Evolutionary conservation across 2,329 filamentous ascomycete species (phyloP).

Genomic region (Simplicillium sp.): DNA sequence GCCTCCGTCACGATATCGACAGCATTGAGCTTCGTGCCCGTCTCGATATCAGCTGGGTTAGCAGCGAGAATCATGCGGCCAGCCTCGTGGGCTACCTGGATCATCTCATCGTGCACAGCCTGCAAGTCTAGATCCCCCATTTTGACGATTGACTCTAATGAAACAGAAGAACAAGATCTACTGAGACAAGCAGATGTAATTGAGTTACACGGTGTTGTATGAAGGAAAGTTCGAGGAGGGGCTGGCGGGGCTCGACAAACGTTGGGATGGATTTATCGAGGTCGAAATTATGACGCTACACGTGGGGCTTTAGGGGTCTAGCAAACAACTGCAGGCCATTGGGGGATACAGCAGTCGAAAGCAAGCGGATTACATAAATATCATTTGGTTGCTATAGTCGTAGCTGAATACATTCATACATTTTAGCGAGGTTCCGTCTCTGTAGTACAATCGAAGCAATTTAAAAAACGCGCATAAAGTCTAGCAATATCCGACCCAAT

Average conservation of each 20-base stretch:
- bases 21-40: constrained; percentile 56
- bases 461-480: no score
- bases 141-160: constrained; percentile 3
- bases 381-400: no score
- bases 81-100: constrained; percentile 52
- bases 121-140: constrained; percentile 52
- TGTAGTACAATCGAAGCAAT: no score
- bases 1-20: constrained; percentile 61
- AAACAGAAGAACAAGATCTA: not conserved
- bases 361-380: no score
- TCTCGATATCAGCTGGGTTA: constrained; percentile 46
- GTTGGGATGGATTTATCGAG: not conserved
- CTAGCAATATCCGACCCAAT: no score
- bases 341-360: no score
- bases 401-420: no score
- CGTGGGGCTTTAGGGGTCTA: not conserved
- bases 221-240: not conserved
- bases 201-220: not conserved
- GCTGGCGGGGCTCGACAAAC: constrained; percentile 5
- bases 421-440: no score
- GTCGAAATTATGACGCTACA: not conserved
- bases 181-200: not conserved
- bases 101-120: constrained; percentile 51
- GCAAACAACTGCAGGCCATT: no score
- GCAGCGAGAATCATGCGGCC: constrained; percentile 54